Base-by-base conservation (phyloP, 139 green algal genomes). In the Spirogloea muscicola region DNA sequence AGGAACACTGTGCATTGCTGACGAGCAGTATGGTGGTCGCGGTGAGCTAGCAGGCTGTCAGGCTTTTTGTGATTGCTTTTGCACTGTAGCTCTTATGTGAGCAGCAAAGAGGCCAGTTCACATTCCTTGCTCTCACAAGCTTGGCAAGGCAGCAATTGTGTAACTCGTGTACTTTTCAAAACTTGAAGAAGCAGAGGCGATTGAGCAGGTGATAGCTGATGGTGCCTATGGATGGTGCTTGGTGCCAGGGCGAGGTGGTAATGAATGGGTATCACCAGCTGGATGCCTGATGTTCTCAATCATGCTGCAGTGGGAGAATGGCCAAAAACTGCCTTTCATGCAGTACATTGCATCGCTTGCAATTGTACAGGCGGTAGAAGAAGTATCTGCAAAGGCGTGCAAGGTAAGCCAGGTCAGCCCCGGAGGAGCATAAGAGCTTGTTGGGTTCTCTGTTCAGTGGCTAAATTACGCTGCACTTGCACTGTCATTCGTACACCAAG, bases 281-380 rank as follows among this genome's bases (percentile, higher is more conserved):
- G 93, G 93, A 36, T 98, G 93, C 82, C 84, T 98, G 39, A 96
- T 97, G 91, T 96, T 97, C 74, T 93, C 89, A 0, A 59, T 87
- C 9, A 49, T 66, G 3, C 78, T 74, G 44, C 63, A 43, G 29
- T 76, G 91, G 29, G 59, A 85, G 0, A 49, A 87, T 74, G 88
- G 89, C 27, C 57, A 61, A 21, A 84, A 85, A 21, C 81, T 96
- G 38, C 89, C 91, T 3, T 96, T 96, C 79, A 77, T 98, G 31
- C 95, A 98, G 79, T 98, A 98, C 65, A 76, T 97, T 9, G 84
- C 92, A 0, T 92, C 86, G 34, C 74, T 98, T 27, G 94, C 90
- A 1, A 83, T 97, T 21, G 83, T 96, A 21, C 74, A 88, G 31
- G 93, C 88, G 6, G 75, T 96, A 16, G 81, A 87, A 65, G 39